Percentiles rank a stretch among this genome's conserved stretches.
phyloP scores from a whole-genome alignment of 192 early-diverging fungal species.

The Anaeromyces robustus region DNA sequence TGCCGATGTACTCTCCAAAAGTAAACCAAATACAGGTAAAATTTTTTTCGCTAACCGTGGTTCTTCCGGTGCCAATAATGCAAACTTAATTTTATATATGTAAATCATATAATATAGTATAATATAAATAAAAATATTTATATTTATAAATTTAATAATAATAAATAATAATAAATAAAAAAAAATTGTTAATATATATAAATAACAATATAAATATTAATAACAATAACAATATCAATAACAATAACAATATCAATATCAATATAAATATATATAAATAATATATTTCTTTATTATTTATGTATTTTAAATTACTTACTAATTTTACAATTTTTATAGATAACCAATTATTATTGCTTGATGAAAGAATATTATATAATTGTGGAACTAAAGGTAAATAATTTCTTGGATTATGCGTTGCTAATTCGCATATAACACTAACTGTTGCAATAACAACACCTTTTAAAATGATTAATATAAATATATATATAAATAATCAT shows the following conservation, averaged over 20 bases:
- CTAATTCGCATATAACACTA: constrained; percentile 92
- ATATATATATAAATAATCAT: not conserved
- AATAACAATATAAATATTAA: no score
- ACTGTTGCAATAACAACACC: constrained; percentile 82
- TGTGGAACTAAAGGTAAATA: constrained; percentile 90
- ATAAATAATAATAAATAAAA: constrained; percentile 1
- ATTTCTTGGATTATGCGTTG: constrained; percentile 76
- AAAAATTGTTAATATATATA: no score
- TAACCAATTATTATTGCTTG: constrained; percentile 96
- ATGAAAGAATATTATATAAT: constrained; percentile 76
- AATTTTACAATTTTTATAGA: constrained; percentile 99
- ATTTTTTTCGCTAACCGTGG: constrained; percentile 86
- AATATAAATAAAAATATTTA: constrained; percentile 3
- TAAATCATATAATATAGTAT: not conserved
- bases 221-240: no score
- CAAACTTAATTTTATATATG: constrained; percentile 41
- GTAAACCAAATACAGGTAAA: constrained; percentile 57
- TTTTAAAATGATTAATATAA: constrained; percentile 16
- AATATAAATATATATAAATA: not conserved
- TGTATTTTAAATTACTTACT: constrained; percentile 18
- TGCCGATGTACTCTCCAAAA: constrained; percentile 76
- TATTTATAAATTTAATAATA: constrained; percentile 2
- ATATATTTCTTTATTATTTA: no score
- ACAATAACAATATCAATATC: no score
- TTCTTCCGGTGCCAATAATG: constrained; percentile 76